These are phyloP conservation scores for Takakia lepidozioides DNA, from an alignment of 225 moss, liverwort and hornwort species.

Conservation along the genomic window DNA sequence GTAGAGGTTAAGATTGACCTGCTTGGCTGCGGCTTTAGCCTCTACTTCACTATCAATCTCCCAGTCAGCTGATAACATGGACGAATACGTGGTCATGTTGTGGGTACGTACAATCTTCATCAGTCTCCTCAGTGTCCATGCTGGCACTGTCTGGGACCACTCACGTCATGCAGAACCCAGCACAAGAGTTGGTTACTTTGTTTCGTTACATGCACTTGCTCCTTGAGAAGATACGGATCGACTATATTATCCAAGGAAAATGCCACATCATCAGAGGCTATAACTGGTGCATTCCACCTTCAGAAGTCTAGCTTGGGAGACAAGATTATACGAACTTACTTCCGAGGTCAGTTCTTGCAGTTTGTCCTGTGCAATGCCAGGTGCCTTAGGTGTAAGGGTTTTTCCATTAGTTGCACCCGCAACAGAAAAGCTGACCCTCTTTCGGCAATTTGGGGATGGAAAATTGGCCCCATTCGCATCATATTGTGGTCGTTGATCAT, in stretches of 20 bases:
- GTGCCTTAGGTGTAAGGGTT: constrained; percentile 33
- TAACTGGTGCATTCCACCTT: no score
- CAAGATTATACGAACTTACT: constrained; percentile 53
- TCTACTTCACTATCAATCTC: constrained; percentile 94
- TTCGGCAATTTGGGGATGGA: constrained; percentile 33
- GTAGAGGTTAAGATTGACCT: no score
- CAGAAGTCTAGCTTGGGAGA: no score
- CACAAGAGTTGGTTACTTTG: not conserved
- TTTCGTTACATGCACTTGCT: no score
- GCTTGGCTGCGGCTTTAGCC: constrained; percentile 92
- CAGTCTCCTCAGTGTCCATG: constrained; percentile 97
- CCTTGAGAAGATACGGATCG: no score
- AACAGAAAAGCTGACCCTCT: constrained; percentile 28
- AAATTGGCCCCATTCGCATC: no score
- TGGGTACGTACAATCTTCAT: constrained; percentile 98
- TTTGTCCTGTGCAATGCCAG: constrained; percentile 79
- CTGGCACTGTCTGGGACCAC: constrained; percentile 92
- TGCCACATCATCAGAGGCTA: no score
- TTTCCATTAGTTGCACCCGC: constrained; percentile 41
- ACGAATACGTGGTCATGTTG: constrained; percentile 96
- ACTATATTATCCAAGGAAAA: no score
- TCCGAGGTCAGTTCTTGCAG: constrained; percentile 87
- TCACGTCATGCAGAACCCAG: constrained; percentile 3
- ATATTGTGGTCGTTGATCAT: no score
- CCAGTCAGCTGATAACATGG: constrained; percentile 74